These are phyloP conservation scores for Mrakia blollopis DNA, from an alignment of 768 basidiomycete species.

Conservation along the genomic window DNA sequence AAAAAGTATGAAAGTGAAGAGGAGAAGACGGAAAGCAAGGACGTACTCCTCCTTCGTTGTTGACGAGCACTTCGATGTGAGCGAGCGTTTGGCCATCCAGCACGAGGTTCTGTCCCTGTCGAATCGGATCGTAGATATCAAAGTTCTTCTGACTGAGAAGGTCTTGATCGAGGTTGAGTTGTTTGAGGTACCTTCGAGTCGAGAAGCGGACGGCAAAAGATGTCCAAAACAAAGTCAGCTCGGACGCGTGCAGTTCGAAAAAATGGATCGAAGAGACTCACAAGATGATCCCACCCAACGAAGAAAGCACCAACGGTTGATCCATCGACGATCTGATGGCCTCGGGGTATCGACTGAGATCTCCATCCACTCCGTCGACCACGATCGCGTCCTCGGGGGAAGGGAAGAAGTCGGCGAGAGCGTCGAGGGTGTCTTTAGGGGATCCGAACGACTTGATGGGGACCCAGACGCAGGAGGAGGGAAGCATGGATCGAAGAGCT, in stretches of 20 bases:
- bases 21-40: not conserved
- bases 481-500: conserved; percentile 72
- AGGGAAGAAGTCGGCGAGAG: conserved; percentile 39
- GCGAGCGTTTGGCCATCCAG: conserved; percentile 93
- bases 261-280: conserved; percentile 42
- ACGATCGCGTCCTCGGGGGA: not conserved
- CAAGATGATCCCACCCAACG: conserved; percentile 90
- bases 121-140: conserved; percentile 94
- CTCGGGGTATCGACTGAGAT: conserved; percentile 52
- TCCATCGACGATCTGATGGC: conserved; percentile 69
- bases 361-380: conserved; percentile 40
- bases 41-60: conserved; percentile 72
- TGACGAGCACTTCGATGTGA: conserved; percentile 89
- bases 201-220: not conserved
- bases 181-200: conserved; percentile 66
- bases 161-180: conserved; percentile 92
- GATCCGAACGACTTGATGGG: conserved; percentile 68
- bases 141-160: conserved; percentile 95
- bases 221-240: not conserved
- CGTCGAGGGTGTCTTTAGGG: conserved; percentile 37
- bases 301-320: conserved; percentile 65
- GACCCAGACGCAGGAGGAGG: conserved; percentile 81
- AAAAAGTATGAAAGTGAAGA: not conserved
- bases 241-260: not conserved
- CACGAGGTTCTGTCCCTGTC: conserved; percentile 72